These are phyloP conservation scores for Hemileia vastatrix DNA, from an alignment of 1,284 basidiomycete genomes.

Conservation along the genomic window DNA sequence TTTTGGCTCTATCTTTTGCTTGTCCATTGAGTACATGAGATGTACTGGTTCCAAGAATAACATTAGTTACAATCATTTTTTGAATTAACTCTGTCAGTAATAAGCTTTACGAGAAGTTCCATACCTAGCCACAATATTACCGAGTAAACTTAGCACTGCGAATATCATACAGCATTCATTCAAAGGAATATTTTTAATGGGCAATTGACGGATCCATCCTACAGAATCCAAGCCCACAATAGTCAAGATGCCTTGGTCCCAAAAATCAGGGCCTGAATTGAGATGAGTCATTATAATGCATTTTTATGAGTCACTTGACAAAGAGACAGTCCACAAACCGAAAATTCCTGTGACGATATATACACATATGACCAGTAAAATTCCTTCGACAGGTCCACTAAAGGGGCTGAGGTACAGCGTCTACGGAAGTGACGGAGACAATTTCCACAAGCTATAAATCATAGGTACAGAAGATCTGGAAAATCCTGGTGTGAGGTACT, in stretches of 20 bases:
- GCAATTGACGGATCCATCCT: constrained; percentile 47
- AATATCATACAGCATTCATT: constrained; percentile 85
- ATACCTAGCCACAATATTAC: constrained; percentile 69
- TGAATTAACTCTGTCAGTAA: background rate
- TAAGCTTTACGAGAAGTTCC: background rate
- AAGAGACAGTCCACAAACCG: constrained; percentile 47
- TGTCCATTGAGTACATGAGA: too few species aligned
- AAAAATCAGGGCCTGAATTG: constrained; percentile 60
- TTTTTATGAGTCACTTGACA: background rate
- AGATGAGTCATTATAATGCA: background rate
- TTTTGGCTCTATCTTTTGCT: too few species aligned
- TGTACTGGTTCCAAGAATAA: too few species aligned
- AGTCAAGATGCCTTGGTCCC: constrained; percentile 65
- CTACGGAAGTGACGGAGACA: constrained; percentile 43
- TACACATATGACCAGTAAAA: constrained; percentile 70
- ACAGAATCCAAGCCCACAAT: constrained; percentile 55
- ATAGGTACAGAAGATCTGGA: background rate
- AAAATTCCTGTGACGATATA: constrained; percentile 67
- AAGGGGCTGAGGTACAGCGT: constrained; percentile 83
- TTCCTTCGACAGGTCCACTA: constrained; percentile 93
- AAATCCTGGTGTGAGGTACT: background rate
- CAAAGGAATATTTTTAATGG: constrained; percentile 54
- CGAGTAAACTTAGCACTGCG: constrained; percentile 60
- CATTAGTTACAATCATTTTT: too few species aligned
- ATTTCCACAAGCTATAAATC: background rate